phyloP scores from a whole-genome alignment of 495 filamentous ascomycete species.

The Hypoxylon crocopeplum region DNA sequence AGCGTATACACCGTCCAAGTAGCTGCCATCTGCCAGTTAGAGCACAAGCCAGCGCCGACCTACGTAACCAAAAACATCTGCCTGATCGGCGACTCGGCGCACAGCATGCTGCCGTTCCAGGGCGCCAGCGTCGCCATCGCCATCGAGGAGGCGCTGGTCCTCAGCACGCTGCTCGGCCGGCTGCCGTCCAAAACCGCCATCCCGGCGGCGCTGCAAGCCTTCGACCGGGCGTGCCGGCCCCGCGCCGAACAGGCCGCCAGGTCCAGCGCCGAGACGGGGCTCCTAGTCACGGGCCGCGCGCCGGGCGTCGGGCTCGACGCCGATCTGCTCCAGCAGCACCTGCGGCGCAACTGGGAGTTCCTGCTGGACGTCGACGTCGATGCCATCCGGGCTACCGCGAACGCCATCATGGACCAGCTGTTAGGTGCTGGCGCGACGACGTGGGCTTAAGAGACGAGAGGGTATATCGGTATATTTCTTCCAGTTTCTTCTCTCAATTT shows the following conservation, averaged over 20 bases:
- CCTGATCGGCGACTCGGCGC: constrained; percentile 38
- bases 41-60: constrained; percentile 34
- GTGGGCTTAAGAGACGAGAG: not conserved
- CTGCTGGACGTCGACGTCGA: constrained; percentile 23
- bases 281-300: constrained; percentile 26
- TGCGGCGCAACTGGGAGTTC: constrained; percentile 30
- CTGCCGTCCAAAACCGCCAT: constrained; percentile 28
- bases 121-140: constrained; percentile 23
- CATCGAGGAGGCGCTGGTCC: constrained; percentile 36
- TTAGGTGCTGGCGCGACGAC: not conserved
- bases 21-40: constrained; percentile 31
- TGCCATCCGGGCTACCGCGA: constrained; percentile 15
- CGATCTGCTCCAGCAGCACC: constrained; percentile 23
- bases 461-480: not conserved
- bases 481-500: not conserved
- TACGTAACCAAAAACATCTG: constrained; percentile 34
- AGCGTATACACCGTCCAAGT: constrained; percentile 42
- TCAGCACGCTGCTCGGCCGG: constrained; percentile 32
- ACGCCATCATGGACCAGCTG: constrained; percentile 34
- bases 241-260: constrained; percentile 30
- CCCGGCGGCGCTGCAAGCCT: constrained; percentile 36
- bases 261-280: constrained; percentile 21
- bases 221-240: constrained; percentile 37
- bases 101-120: constrained; percentile 35
- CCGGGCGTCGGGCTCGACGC: constrained; percentile 34